A percentile compares a stretch with the other conserved stretches of the same genome.
phyloP scores from a whole-genome alignment of 495 filamentous ascomycete genomes.

The Aspergillus bertholletiae region DNA sequence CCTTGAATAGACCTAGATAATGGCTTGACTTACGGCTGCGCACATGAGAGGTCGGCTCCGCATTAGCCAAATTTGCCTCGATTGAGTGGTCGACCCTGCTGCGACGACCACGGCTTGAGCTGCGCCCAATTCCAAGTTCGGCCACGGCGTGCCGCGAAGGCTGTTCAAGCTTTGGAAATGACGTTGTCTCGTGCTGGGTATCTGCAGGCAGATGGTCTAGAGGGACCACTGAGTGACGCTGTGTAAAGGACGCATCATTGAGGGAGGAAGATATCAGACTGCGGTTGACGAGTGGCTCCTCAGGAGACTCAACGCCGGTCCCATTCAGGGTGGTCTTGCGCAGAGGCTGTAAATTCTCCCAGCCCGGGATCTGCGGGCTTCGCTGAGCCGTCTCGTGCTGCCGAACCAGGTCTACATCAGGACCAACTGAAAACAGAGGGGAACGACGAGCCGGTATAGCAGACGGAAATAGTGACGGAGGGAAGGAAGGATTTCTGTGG shows the following conservation, averaged over 20 bases:
- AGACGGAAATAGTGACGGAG: conserved; percentile 29
- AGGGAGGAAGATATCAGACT: conserved; percentile 30
- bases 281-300: conserved; percentile 22
- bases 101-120: conserved; percentile 41
- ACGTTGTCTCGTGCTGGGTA: conserved; percentile 15
- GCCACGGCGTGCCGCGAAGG: conserved; percentile 11
- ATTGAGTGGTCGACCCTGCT: conserved; percentile 75
- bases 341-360: conserved; percentile 11
- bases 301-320: conserved; percentile 20
- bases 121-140: conserved; percentile 27
- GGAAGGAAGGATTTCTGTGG: conserved; percentile 35
- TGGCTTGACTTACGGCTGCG: conserved; percentile 94
- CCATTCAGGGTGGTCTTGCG: conserved; percentile 19
- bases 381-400: conserved; percentile 16
- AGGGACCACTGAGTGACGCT: conserved; percentile 16
- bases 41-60: conserved; percentile 67
- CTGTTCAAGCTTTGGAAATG: conserved; percentile 19
- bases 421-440: conserved; percentile 27
- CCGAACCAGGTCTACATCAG: conserved; percentile 24
- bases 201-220: conserved; percentile 16
- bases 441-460: conserved; percentile 24
- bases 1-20: conserved; percentile 86
- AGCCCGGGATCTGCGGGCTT: conserved; percentile 9
- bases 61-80: conserved; percentile 70
- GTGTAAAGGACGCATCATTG: conserved; percentile 21